These are phyloP conservation scores for Salix caprea DNA, from an alignment of 345 rosid genomes.

Conservation along the genomic window DNA sequence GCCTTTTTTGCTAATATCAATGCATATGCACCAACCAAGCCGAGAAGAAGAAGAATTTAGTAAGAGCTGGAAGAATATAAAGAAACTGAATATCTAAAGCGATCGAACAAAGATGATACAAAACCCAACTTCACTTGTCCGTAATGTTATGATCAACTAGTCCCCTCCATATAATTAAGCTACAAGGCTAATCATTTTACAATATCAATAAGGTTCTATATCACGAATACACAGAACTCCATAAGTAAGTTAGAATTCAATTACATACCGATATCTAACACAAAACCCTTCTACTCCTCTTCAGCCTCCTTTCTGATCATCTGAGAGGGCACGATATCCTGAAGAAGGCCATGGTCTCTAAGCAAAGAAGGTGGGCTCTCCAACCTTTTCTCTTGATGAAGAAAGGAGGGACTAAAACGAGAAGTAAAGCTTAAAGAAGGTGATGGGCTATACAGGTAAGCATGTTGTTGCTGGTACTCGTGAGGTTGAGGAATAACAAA, in stretches of 20 bases:
- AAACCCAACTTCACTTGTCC: conserved; percentile 23
- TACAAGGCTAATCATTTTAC: conserved; percentile 12
- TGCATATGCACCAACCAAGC: not conserved
- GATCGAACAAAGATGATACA: conserved; percentile 6
- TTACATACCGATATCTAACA: conserved; percentile 25
- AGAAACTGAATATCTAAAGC: not conserved
- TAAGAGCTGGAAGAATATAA: not conserved
- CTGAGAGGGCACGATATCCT: conserved; percentile 81
- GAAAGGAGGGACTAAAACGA: conserved; percentile 22
- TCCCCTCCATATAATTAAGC: conserved; percentile 9
- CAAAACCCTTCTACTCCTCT: conserved; percentile 17
- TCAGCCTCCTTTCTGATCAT: conserved; percentile 42
- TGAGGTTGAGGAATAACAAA: conserved; percentile 41
- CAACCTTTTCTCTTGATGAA: conserved; percentile 33
- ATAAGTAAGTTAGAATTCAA: conserved; percentile 25
- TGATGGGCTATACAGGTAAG: conserved; percentile 28
- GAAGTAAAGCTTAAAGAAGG: conserved; percentile 30
- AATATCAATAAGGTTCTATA: not conserved
- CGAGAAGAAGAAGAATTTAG: not conserved
- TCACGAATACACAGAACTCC: conserved; percentile 18
- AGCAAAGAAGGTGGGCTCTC: conserved; percentile 27
- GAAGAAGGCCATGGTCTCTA: conserved; percentile 82
- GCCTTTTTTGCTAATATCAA: not conserved
- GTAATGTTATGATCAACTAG: conserved; percentile 8
- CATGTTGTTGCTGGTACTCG: conserved; percentile 37